phyloP scores from a whole-genome alignment of 164 flowering plant genomes.

The Brasenia schreberi region DNA sequence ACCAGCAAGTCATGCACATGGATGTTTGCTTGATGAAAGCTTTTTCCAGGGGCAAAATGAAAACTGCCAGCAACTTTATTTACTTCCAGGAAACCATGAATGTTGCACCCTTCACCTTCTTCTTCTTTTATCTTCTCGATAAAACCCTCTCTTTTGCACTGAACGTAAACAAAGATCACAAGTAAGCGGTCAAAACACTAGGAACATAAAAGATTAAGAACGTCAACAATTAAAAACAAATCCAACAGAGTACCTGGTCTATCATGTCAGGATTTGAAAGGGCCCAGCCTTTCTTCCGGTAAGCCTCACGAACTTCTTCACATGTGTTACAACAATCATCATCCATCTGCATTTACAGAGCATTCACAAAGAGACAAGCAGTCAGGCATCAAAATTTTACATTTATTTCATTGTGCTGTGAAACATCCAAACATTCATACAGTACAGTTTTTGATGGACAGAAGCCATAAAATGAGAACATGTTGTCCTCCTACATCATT shows the following conservation, averaged over 20 bases:
- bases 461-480: neutral
- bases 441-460: neutral
- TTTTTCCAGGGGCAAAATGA: constrained; percentile 64
- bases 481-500: neutral
- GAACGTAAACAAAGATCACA: constrained; percentile 6
- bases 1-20: constrained; percentile 36
- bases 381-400: neutral
- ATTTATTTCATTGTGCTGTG: neutral
- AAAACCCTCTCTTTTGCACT: constrained; percentile 77
- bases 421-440: neutral
- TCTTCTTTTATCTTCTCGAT: constrained; percentile 54
- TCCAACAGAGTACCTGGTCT: constrained; percentile 39
- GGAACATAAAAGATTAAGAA: neutral
- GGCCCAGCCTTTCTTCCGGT: constrained; percentile 65
- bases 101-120: constrained; percentile 78
- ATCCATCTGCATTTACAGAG: constrained; percentile 32
- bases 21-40: constrained; percentile 44
- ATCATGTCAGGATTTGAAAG: constrained; percentile 56
- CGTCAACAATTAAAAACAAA: neutral
- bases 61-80: constrained; percentile 72
- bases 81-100: constrained; percentile 57
- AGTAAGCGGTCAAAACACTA: neutral
- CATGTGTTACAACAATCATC: constrained; percentile 72
- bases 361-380: neutral
- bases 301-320: constrained; percentile 76